A percentile compares a stretch with the other conserved stretches of the same genome.
These are phyloP conservation scores for Chrysanthemum seticuspe DNA, from an alignment of 129 eudicot species.

Conservation along the genomic window DNA sequence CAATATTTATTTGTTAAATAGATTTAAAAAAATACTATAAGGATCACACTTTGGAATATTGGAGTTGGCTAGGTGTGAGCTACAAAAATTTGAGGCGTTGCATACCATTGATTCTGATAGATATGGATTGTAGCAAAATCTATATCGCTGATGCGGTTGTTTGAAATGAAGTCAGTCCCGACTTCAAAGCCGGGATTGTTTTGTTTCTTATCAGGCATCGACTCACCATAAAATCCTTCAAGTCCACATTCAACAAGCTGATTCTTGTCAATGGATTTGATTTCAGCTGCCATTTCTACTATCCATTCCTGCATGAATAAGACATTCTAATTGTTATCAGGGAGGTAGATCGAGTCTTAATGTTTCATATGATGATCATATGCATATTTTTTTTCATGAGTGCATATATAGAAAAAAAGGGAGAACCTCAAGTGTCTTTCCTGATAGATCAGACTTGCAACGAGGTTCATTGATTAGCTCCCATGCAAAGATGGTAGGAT, in stretches of 20 bases:
- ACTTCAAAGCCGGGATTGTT: slow-evolving; percentile 37
- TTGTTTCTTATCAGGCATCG: slow-evolving; percentile 33
- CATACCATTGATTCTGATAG: slow-evolving; percentile 44
- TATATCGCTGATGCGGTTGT: slow-evolving; percentile 21
- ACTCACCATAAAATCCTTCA: slow-evolving; percentile 47
- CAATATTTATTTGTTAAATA: too few species aligned
- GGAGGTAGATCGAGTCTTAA: neutral
- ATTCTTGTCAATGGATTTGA: slow-evolving; percentile 41
- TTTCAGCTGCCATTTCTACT: slow-evolving; percentile 44
- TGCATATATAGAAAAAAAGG: neutral
- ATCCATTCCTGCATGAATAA: slow-evolving; percentile 31
- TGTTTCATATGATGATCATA: neutral
- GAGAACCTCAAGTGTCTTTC: slow-evolving; percentile 42
- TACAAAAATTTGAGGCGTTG: neutral
- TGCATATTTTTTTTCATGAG: slow-evolving; percentile 4
- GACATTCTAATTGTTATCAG: neutral
- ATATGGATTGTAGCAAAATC: slow-evolving; percentile 48
- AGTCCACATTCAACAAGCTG: slow-evolving; percentile 46
- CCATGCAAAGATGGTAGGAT: slow-evolving; percentile 59
- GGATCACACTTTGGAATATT: too few species aligned
- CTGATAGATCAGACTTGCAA: slow-evolving; percentile 52
- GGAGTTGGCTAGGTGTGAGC: too few species aligned
- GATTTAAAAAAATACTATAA: too few species aligned
- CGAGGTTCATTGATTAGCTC: slow-evolving; percentile 73
- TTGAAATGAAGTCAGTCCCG: slow-evolving; percentile 47